phyloP scores from a whole-genome alignment of 129 eudicot species.

The Arctium lappa region DNA sequence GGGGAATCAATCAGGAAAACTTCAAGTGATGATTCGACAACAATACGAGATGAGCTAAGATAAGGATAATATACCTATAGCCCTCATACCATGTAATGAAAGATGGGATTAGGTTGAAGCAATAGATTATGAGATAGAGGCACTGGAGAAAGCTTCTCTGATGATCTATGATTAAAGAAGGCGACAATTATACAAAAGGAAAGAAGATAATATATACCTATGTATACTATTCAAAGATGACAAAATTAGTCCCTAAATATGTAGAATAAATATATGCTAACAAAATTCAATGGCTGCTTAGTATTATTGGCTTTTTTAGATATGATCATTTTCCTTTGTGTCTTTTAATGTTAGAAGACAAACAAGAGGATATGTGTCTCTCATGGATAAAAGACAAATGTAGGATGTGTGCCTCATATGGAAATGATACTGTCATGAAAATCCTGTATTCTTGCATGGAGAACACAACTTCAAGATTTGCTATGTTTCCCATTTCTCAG shows the following conservation, averaged over 20 bases:
- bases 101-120: neutral
- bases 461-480: neutral
- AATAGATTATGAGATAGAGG: neutral
- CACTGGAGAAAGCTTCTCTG: neutral
- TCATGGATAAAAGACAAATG: too few relatives aligned
- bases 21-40: neutral
- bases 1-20: neutral
- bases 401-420: neutral
- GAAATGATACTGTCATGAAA: too few relatives aligned
- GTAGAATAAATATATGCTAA: neutral
- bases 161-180: neutral
- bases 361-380: neutral
- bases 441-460: too few relatives aligned
- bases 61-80: neutral
- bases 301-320: neutral
- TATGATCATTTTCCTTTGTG: neutral
- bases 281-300: neutral
- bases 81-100: neutral
- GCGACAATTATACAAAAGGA: neutral
- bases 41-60: neutral
- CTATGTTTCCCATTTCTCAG: neutral
- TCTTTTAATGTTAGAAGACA: neutral
- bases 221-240: neutral
- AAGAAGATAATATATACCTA: neutral
- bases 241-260: neutral